Evolutionary conservation across 306 rosid species (phyloP).

Genomic region (Morella rubra): DNA sequence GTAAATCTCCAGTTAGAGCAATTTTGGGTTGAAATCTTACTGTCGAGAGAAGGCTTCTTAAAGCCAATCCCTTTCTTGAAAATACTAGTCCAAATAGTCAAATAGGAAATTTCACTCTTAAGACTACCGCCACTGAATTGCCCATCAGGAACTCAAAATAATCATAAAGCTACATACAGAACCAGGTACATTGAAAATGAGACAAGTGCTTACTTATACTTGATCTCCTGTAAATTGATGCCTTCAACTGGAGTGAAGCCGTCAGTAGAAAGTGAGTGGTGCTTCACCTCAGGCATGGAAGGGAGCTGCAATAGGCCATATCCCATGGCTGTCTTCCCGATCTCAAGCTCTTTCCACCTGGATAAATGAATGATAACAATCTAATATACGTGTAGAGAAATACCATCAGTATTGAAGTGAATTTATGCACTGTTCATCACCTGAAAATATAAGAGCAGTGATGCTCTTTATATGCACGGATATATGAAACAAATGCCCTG

Average conservation of each 20-base stretch:
- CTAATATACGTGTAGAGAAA: conserved; percentile 18
- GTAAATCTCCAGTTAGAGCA: too few species aligned
- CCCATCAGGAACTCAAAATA: background rate
- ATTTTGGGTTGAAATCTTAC: background rate
- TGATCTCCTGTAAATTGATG: conserved; percentile 71
- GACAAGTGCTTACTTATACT: conserved; percentile 58
- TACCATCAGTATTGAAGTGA: conserved; percentile 12
- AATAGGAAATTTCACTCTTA: background rate
- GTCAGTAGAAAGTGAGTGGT: conserved; percentile 61
- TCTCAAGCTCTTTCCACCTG: conserved; percentile 95
- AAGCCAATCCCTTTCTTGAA: background rate
- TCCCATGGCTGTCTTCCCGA: conserved; percentile 88
- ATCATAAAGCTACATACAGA: background rate
- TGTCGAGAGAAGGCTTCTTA: background rate
- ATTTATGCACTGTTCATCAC: conserved; percentile 31
- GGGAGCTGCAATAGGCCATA: conserved; percentile 88
- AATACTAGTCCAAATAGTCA: background rate
- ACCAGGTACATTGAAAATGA: background rate
- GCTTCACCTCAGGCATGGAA: conserved; percentile 74
- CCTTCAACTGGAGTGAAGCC: conserved; percentile 79
- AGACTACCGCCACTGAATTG: background rate
- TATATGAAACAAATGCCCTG: conserved; percentile 86
- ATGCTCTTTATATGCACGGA: conserved; percentile 92
- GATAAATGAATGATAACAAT: conserved; percentile 17
- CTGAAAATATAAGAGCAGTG: conserved; percentile 83